Percentiles rank a stretch among this genome's conserved stretches.
Conservation (phyloP, 2,329 filamentous ascomycete species). For the Endothia cerciana region DNA sequence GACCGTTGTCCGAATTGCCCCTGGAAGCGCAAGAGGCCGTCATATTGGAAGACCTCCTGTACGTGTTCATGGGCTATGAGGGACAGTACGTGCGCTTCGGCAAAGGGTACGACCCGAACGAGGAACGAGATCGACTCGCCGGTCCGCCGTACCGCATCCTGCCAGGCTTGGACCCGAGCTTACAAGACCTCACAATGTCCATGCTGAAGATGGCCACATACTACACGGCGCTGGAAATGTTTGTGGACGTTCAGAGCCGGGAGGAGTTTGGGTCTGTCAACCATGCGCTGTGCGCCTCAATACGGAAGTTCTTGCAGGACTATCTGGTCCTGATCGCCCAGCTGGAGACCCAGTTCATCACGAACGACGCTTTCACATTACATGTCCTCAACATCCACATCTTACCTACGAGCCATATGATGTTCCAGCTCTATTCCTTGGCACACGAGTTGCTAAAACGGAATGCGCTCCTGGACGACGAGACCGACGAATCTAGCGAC, state of each 20-base stretch:
- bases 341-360: slow-evolving; percentile 89
- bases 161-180: slow-evolving; percentile 84
- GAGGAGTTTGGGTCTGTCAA: slow-evolving; percentile 94
- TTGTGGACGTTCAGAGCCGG: slow-evolving; percentile 90
- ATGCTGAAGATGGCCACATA: slow-evolving; percentile 96
- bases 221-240: slow-evolving; percentile 87
- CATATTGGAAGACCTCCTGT: slow-evolving; percentile 87
- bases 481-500: slow-evolving; percentile 71
- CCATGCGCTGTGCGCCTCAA: slow-evolving; percentile 93
- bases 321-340: slow-evolving; percentile 93
- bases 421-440: slow-evolving; percentile 86
- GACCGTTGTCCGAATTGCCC: slow-evolving; percentile 69
- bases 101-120: slow-evolving; percentile 78
- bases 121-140: slow-evolving; percentile 84
- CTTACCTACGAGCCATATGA: slow-evolving; percentile 86
- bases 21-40: slow-evolving; percentile 83
- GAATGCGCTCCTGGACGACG: slow-evolving; percentile 85
- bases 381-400: slow-evolving; percentile 93
- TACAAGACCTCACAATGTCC: slow-evolving; percentile 82
- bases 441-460: slow-evolving; percentile 85
- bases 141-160: slow-evolving; percentile 82
- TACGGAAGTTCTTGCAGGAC: slow-evolving; percentile 88
- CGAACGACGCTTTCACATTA: slow-evolving; percentile 85
- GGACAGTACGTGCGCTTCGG: slow-evolving; percentile 94
- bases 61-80: slow-evolving; percentile 97